Percentiles rank a stretch among this genome's conserved stretches.
phyloP scores from a whole-genome alignment of 78 protist species.

The Dictyostelium brefeldianum region DNA sequence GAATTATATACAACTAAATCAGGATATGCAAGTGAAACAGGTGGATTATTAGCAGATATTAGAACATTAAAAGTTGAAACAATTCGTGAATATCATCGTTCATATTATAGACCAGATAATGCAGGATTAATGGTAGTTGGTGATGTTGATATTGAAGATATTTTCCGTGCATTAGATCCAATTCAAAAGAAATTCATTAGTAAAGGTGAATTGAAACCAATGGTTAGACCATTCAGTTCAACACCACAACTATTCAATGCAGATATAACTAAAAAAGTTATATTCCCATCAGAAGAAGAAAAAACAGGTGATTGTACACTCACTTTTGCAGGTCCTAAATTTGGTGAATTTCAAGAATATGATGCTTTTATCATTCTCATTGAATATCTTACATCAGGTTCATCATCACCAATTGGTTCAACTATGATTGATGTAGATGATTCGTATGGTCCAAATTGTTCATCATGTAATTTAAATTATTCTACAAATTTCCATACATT shows the following conservation, averaged over 20 bases:
- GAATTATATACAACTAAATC: neutral
- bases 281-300: constrained; percentile 61
- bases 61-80: constrained; percentile 39
- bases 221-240: constrained; percentile 35
- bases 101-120: constrained; percentile 72
- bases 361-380: neutral
- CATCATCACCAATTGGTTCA: constrained; percentile 25
- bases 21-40: constrained; percentile 51
- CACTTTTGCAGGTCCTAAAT: neutral
- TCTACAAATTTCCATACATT: neutral
- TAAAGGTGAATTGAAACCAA: neutral
- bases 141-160: constrained; percentile 26
- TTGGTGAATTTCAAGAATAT: neutral
- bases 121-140: constrained; percentile 50
- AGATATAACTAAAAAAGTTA: neutral
- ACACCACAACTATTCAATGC: neutral
- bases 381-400: constrained; percentile 40
- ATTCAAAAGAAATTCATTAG: constrained; percentile 26
- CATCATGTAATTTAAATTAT: neutral
- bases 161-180: constrained; percentile 15
- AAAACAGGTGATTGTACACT: neutral
- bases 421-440: constrained; percentile 67
- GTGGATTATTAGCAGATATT: constrained; percentile 64
- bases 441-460: constrained; percentile 30
- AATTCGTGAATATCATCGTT: constrained; percentile 47